Evolutionary conservation across 352 stramenopile species (phyloP), one percentile per base, ranked within the genome.

Genomic region (Pythium insidiosum): DNA sequence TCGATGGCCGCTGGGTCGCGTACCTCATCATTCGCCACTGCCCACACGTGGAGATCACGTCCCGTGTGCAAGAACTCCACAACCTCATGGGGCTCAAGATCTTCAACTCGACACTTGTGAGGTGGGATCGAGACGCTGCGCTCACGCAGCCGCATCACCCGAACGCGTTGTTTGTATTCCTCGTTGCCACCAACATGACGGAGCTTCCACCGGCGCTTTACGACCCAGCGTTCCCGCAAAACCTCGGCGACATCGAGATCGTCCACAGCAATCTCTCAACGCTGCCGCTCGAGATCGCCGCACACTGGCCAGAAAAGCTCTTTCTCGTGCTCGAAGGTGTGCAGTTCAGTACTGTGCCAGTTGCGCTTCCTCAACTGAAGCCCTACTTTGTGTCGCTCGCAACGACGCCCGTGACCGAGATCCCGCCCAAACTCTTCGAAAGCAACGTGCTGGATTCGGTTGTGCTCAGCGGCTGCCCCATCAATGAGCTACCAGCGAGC

Each of bases 1-100:
- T 76, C 22, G 48, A 73, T n/a, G 35, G 25, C 2, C 16, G n/a
- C 4, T 56, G 48, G 5, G 34, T 62, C 4, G 30, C 26, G 12
- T 38, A 54, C 4, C 28, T 76, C 11, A 45, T 58, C 7, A 52
- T 79, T 10, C 60, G 58, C 5, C 59, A 79, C 21, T 74, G 62
- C 25, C 30, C 50, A 0, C 25, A 16, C 7, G 25, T 76, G 6
- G 56, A 73, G 19, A 43, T 73, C 6, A 44, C 63, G 2, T 16
- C 36, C 1, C 37, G 41, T 4, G 15, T 76, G 1, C 31, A 54
- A 5, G 15, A 52, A 4, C 72, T 76, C 37, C 57, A 47, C 2
- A 34, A 33, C 4, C 40, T 76, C 3, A 39, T 63, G n/a, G 30
- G 56, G 2, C n/a, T 71, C 2, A 68, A 73, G 35, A 42, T 73